Evolutionary conservation across 2,329 filamentous ascomycete species (phyloP).

Genomic region (Penicillium sp.): DNA sequence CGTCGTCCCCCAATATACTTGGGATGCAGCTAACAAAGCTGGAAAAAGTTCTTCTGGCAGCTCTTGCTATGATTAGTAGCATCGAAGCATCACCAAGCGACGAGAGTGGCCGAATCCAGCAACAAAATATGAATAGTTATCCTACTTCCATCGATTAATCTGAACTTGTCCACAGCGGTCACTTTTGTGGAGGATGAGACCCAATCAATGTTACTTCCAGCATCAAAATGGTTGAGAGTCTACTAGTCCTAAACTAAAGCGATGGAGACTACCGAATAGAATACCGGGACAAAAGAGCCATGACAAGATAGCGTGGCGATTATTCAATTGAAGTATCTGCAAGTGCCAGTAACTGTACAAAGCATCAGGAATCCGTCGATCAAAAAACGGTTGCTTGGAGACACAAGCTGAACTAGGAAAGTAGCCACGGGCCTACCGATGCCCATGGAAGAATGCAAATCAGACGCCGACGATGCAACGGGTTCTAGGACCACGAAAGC

Average conservation of each 20-base stretch:
- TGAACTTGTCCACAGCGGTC: too few species aligned
- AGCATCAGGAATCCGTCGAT: neutral
- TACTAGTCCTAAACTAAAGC: neutral
- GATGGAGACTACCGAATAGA: neutral
- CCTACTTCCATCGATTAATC: too few species aligned
- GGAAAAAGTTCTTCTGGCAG: too few species aligned
- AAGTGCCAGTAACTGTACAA: constrained; percentile 6
- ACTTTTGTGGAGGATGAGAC: too few species aligned
- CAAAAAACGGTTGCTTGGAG: neutral
- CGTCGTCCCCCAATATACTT: too few species aligned
- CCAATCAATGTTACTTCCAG: too few species aligned
- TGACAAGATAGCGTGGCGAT: neutral
- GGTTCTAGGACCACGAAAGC: constrained; percentile 1
- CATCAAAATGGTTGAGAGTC: too few species aligned
- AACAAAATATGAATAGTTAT: too few species aligned
- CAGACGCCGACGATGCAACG: constrained; percentile 17
- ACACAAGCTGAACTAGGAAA: constrained; percentile 1
- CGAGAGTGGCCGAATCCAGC: too few species aligned
- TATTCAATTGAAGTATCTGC: constrained; percentile 4
- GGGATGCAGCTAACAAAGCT: too few species aligned
- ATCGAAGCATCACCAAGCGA: too few species aligned
- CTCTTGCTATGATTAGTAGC: too few species aligned
- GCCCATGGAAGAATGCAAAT: constrained; percentile 8
- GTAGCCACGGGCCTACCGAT: constrained; percentile 1
- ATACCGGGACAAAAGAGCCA: neutral